Base-by-base conservation (phyloP, 2,329 filamentous ascomycete genomes). In the Fusarium tanahbumbuense region DNA sequence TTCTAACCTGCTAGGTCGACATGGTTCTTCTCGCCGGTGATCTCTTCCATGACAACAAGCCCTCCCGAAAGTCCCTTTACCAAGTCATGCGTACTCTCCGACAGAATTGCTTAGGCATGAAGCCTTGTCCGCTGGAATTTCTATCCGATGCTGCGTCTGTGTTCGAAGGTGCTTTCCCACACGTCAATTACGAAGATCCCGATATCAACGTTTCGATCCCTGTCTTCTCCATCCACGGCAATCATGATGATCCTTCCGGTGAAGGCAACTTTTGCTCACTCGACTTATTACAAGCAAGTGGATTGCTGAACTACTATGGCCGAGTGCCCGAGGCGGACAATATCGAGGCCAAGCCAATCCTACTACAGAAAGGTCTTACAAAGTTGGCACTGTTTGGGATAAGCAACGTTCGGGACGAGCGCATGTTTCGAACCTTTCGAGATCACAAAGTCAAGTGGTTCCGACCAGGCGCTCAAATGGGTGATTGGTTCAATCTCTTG, bases 171-270 rank as follows among this genome's bases (percentile, higher is more conserved):
- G 91, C 93, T 1, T 97, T 98, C 77, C 91, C 93, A 52, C 92
- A 98, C 78, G 95, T 97, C 81, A 99, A 99, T 81, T 99, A 99
- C 81, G 94, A 98, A 80, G 96, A 99, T 76, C 89, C 93, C 25
- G 93, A 99, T 75, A 98, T 99, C 80, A 99, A 99, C 76, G 89
- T 99, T 65, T 93, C 94, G 2, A 98, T 98, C 59, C 96, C 96
- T 0, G 94, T 99, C 28, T 99, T 99, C 78, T 97, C 95, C 1
- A 99, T 99, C 42, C 97, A 99, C 75, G 96, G 96, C 47, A 99
- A 99, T 76, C 96, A 99, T 78, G 96, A 99, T 77, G 96, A 99
- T 77, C 96, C 96, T 0, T 97, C 94, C n/a, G 96, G 96, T 12
- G 94, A 98, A 75, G 96, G 94, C 13, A 93, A 97, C 78, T 91